Percentiles rank a stretch among this genome's conserved stretches.
These are phyloP conservation scores for Vitis riparia DNA, from an alignment of 164 flowering plant genomes.

Conservation along the genomic window DNA sequence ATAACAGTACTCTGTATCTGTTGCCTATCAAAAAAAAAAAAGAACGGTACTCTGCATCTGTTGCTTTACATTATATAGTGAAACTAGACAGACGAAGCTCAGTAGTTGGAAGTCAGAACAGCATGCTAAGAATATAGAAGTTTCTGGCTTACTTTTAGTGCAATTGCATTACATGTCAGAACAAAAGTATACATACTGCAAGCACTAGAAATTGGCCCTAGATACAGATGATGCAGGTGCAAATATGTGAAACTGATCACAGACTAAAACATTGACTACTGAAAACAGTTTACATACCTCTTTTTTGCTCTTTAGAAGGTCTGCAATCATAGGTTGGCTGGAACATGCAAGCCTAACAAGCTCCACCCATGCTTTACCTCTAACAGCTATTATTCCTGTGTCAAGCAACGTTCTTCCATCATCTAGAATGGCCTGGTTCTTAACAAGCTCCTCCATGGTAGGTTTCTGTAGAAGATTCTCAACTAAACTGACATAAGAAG, in stretches of 20 bases:
- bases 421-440: constrained; percentile 69
- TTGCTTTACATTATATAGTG: no score
- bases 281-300: constrained; percentile 59
- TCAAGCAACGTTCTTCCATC: constrained; percentile 98
- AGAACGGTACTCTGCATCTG: not conserved
- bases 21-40: not conserved
- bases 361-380: constrained; percentile 91
- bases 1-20: not conserved
- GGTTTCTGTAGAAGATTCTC: constrained; percentile 95
- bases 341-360: constrained; percentile 72
- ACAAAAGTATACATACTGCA: no score
- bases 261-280: constrained; percentile 1
- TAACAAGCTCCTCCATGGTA: constrained; percentile 62
- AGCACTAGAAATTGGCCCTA: no score
- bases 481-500: constrained; percentile 54
- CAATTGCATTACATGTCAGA: no score
- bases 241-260: not conserved
- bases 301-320: constrained; percentile 59
- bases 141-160: no score
- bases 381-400: constrained; percentile 91
- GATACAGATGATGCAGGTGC: not conserved
- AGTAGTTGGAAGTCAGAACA: no score
- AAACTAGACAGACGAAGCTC: no score
- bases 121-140: no score
- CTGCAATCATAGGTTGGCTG: constrained; percentile 62